Evolutionary conservation across 2,329 filamentous ascomycete genomes (phyloP).

Genomic region (Ascochyta viciae-villosae): DNA sequence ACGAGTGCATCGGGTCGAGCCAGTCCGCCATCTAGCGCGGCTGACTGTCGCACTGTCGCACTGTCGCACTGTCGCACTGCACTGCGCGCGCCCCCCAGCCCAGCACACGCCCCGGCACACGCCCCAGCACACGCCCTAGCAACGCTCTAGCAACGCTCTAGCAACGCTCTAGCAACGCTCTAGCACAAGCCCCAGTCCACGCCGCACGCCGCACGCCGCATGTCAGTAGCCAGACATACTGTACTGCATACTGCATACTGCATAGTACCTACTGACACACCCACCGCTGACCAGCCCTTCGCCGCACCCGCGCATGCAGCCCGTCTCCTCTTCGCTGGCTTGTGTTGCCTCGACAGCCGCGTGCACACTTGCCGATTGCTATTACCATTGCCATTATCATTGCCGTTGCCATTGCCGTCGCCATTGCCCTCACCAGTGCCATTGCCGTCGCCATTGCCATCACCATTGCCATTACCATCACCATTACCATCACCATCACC

Average conservation of each 20-base stretch:
- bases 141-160: no score
- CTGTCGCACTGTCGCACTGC: no score
- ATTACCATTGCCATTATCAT: no score
- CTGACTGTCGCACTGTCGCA: slow-evolving; percentile 6
- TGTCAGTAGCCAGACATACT: not conserved
- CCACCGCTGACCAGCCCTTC: not conserved
- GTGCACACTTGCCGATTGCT: not conserved
- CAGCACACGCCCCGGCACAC: no score
- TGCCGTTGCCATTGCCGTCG: no score
- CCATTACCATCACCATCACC: no score
- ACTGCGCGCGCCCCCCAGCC: not conserved
- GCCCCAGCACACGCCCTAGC: not conserved
- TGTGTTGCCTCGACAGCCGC: not conserved
- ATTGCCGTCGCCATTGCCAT: no score
- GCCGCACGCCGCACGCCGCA: not conserved
- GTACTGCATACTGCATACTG: no score
- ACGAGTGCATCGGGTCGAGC: slow-evolving; percentile 30
- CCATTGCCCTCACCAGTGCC: no score
- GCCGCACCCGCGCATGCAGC: slow-evolving; percentile 11
- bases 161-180: not conserved
- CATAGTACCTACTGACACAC: no score
- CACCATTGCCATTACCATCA: no score
- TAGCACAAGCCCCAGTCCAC: not conserved
- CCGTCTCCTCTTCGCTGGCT: not conserved
- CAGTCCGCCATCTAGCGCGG: slow-evolving; percentile 22